Conservation (phyloP, 202 grass and related monocot species). For the Digitaria exilis region DNA sequence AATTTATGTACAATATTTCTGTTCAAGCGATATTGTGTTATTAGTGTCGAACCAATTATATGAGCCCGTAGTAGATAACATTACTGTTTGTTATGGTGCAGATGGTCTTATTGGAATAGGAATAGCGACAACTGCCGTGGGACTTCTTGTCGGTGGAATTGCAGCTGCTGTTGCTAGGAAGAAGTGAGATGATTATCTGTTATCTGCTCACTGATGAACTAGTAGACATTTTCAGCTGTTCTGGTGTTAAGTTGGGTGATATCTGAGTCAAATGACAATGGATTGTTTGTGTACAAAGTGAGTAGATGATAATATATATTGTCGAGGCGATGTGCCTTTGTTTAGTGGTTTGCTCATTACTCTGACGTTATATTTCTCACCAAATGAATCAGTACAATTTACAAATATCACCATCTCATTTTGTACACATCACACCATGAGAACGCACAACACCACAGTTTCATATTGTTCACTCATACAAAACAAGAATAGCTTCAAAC, state of each 20-base stretch:
- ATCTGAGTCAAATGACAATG: background rate
- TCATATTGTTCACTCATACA: background rate
- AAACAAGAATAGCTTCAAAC: background rate
- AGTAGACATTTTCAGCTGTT: background rate
- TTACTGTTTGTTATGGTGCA: slow-evolving; percentile 22
- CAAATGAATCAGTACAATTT: background rate
- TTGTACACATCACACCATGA: background rate
- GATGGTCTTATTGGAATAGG: slow-evolving; percentile 93
- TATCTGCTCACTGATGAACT: slow-evolving; percentile 10
- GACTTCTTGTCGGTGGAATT: slow-evolving; percentile 82
- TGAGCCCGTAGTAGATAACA: background rate
- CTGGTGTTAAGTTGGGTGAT: background rate
- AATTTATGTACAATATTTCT: background rate
- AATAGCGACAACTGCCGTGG: slow-evolving; percentile 73
- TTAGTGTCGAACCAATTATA: background rate
- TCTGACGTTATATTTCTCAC: slow-evolving; percentile 26
- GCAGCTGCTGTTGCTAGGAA: slow-evolving; percentile 70
- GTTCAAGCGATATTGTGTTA: background rate
- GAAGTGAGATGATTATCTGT: slow-evolving; percentile 46
- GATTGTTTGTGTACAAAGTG: slow-evolving; percentile 31
- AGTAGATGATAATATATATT: background rate
- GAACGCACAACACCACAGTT: background rate
- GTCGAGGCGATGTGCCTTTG: background rate
- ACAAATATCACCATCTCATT: background rate
- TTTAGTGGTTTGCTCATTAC: background rate